Conservation (phyloP, 2,329 filamentous ascomycete genomes). For the Penicillium palitans region DNA sequence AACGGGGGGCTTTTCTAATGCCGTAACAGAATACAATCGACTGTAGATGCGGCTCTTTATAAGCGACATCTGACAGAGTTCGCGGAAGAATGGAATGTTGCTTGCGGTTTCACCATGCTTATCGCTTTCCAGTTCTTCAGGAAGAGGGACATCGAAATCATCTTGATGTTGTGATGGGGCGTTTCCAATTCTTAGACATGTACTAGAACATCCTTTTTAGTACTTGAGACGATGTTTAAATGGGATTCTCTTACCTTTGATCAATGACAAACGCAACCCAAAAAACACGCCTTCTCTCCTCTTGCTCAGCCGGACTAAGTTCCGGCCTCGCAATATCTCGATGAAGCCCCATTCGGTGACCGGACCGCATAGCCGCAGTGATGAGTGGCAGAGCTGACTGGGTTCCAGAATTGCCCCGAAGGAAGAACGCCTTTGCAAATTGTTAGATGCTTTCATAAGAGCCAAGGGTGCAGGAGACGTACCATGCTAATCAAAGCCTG, state of each 20-base stretch:
- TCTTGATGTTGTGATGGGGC: slow-evolving; percentile 69
- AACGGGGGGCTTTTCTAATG: slow-evolving; percentile 73
- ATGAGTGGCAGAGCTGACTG: slow-evolving; percentile 87
- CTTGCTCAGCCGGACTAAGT: slow-evolving; percentile 82
- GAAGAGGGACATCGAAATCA: slow-evolving; percentile 90
- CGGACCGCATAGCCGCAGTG: slow-evolving; percentile 80
- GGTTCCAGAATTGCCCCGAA: slow-evolving; percentile 91
- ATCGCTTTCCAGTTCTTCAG: slow-evolving; percentile 80
- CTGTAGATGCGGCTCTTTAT: slow-evolving; percentile 93
- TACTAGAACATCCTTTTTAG: slow-evolving; percentile 40
- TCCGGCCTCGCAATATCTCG: slow-evolving; percentile 86
- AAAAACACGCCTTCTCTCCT: slow-evolving; percentile 76
- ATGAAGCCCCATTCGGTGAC: slow-evolving; percentile 90
- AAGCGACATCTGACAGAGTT: slow-evolving; percentile 82
- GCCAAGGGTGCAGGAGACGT: slow-evolving; percentile 15
- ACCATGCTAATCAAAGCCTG: slow-evolving; percentile 88
- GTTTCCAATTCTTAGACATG: slow-evolving; percentile 65
- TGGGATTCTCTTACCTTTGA: slow-evolving; percentile 54
- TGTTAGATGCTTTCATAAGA: not conserved
- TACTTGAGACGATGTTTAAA: not conserved
- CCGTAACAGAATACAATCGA: slow-evolving; percentile 82
- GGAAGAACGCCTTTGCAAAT: slow-evolving; percentile 64
- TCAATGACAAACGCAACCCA: slow-evolving; percentile 73
- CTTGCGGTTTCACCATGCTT: slow-evolving; percentile 80
- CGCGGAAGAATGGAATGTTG: slow-evolving; percentile 89